Conservation (phyloP, 805 yeast genomes). For the Suhomyces sp. region DNA sequence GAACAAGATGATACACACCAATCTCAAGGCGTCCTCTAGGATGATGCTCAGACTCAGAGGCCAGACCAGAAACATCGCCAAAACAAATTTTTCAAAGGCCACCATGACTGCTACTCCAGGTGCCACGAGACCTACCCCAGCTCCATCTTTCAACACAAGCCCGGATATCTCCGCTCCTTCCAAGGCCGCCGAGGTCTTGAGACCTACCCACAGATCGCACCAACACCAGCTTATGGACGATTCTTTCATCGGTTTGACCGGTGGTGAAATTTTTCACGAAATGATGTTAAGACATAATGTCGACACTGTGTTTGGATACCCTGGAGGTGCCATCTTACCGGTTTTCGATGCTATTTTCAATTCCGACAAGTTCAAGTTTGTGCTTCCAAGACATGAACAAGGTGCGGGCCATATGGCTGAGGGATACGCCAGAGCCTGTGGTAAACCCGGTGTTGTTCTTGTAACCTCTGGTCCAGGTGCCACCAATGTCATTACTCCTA, state of each 20-base stretch:
- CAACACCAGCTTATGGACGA: conserved; percentile 56
- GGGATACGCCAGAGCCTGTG: conserved; percentile 94
- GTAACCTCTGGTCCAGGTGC: conserved; percentile 99
- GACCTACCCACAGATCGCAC: neutral
- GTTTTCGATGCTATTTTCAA: conserved; percentile 96
- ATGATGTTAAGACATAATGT: conserved; percentile 97
- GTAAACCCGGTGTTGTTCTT: conserved; percentile 95
- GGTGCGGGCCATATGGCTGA: conserved; percentile 99
- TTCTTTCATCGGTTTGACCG: conserved; percentile 92
- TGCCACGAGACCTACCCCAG: conserved; percentile 41
- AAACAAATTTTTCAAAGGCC: conserved; percentile 30
- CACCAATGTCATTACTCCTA: conserved; percentile 95
- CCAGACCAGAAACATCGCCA: conserved; percentile 30
- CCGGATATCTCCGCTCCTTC: conserved; percentile 11
- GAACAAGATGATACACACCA: conserved; percentile 1
- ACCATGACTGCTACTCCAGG: conserved; percentile 23
- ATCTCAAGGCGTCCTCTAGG: conserved; percentile 7
- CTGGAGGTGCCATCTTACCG: conserved; percentile 98
- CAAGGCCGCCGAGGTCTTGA: neutral
- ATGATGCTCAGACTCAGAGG: conserved; percentile 11
- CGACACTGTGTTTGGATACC: conserved; percentile 95
- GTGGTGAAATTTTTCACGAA: conserved; percentile 97
- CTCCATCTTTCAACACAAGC: conserved; percentile 48
- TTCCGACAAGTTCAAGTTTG: conserved; percentile 83
- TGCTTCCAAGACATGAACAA: conserved; percentile 95